Evolutionary conservation across 2,329 filamentous ascomycete species (phyloP).

Genomic region (Talaromyces sp.): DNA sequence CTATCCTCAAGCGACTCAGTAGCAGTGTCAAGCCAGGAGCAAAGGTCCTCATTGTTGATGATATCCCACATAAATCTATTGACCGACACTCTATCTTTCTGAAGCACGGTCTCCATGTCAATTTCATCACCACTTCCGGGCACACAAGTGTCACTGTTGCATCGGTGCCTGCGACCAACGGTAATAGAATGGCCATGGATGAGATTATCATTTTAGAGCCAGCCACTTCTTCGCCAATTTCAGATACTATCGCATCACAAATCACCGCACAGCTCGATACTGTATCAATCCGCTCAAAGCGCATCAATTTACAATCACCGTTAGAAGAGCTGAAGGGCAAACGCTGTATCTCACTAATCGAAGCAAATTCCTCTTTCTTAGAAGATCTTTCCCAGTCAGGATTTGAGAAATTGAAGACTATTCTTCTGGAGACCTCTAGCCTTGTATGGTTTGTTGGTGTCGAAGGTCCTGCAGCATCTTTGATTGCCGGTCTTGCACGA

Average conservation of each 20-base stretch:
- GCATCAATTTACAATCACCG: constrained; percentile 1
- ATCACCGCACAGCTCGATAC: not conserved
- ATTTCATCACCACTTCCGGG: not conserved
- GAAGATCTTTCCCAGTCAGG: not conserved
- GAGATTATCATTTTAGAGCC: not conserved
- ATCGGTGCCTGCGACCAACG: not conserved
- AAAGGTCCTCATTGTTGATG: not conserved
- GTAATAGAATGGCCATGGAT: not conserved
- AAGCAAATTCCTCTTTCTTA: not conserved
- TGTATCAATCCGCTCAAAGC: constrained; percentile 10
- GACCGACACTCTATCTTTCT: not conserved
- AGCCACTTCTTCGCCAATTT: not conserved
- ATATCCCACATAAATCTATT: not conserved
- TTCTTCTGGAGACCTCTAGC: not conserved
- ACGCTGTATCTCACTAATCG: not conserved
- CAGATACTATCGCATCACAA: not conserved
- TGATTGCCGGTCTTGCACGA: constrained; percentile 11
- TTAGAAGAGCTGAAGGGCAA: not conserved
- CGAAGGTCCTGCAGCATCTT: not conserved
- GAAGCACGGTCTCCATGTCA: not conserved
- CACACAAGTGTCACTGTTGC: not conserved
- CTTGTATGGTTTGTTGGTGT: constrained; percentile 2
- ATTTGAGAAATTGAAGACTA: not conserved
- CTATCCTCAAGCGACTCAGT: not conserved
- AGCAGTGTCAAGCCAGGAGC: not conserved